These are phyloP conservation scores for Xylaria arbuscula DNA, from an alignment of 2,329 filamentous ascomycete species.

Conservation along the genomic window DNA sequence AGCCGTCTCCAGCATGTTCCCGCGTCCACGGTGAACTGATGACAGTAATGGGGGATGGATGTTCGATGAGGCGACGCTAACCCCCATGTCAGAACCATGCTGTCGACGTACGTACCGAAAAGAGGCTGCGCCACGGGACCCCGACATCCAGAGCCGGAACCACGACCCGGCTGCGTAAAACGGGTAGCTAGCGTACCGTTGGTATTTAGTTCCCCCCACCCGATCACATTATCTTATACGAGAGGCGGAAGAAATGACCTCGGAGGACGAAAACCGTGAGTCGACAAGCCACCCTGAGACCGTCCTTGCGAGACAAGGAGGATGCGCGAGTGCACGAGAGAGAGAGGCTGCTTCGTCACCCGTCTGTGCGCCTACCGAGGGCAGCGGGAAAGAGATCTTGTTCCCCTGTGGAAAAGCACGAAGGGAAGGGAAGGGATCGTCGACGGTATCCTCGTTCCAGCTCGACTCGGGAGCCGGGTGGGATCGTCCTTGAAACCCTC, in stretches of 20 bases:
- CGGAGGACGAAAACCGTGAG: not conserved
- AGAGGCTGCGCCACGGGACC: constrained; percentile 30
- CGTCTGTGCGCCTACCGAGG: constrained; percentile 2
- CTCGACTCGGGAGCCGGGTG: constrained; percentile 12
- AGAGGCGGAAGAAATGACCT: not conserved
- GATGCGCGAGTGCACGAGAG: constrained; percentile 8
- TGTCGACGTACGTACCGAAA: constrained; percentile 17
- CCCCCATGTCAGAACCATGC: not conserved
- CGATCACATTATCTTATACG: constrained; percentile 6
- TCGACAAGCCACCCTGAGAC: constrained; percentile 25
- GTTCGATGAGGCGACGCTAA: constrained; percentile 39
- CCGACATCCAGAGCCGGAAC: constrained; percentile 22
- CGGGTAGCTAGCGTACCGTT: not conserved
- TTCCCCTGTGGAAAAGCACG: not conserved
- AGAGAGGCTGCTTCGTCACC: constrained; percentile 13
- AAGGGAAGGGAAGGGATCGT: constrained; percentile 1
- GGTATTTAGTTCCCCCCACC: not conserved
- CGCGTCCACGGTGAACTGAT: not conserved
- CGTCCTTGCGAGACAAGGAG: constrained; percentile 14
- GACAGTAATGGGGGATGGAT: not conserved
- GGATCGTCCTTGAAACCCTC: constrained; percentile 26
- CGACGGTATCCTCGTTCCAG: constrained; percentile 14
- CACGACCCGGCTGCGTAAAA: constrained; percentile 15
- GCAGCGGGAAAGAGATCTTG: not conserved
- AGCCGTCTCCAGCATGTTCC: not conserved